Conservation (phyloP, 306 rosid species). For the Prunus fruticosa region DNA sequence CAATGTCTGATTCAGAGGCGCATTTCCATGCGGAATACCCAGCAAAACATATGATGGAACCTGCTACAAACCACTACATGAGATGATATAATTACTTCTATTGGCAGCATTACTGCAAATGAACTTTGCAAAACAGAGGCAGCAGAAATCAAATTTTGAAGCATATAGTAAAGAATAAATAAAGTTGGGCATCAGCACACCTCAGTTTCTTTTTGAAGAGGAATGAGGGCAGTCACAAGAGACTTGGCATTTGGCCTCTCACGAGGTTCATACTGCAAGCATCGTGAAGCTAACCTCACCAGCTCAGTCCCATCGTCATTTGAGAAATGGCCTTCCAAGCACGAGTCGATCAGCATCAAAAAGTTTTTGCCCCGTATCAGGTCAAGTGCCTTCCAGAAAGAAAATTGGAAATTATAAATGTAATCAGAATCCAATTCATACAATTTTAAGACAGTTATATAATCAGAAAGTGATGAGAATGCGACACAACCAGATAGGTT, state of each 20-base stretch:
- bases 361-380: constrained; percentile 81
- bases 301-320: constrained; percentile 84
- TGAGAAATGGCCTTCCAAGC: constrained; percentile 88
- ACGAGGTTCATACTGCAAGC: constrained; percentile 88
- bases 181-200: constrained; percentile 31
- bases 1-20: constrained; percentile 47
- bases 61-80: constrained; percentile 45
- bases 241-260: constrained; percentile 92
- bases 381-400: constrained; percentile 72
- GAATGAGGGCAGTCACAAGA: constrained; percentile 66
- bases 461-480: constrained; percentile 2
- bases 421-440: not conserved
- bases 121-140: constrained; percentile 24
- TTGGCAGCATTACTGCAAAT: constrained; percentile 2
- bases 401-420: constrained; percentile 7
- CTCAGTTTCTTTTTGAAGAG: constrained; percentile 88
- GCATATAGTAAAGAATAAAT: constrained; percentile 8
- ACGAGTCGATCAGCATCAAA: constrained; percentile 74
- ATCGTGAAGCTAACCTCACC: constrained; percentile 82
- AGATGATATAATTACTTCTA: constrained; percentile 17
- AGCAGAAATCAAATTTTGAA: constrained; percentile 21
- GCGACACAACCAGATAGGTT: not conserved
- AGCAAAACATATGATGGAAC: constrained; percentile 63
- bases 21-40: constrained; percentile 68
- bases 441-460: not conserved